A percentile compares a stretch with the other conserved stretches of the same genome.
Conservation (phyloP, 306 rosid species). For the Hippophae gyantsensis region DNA sequence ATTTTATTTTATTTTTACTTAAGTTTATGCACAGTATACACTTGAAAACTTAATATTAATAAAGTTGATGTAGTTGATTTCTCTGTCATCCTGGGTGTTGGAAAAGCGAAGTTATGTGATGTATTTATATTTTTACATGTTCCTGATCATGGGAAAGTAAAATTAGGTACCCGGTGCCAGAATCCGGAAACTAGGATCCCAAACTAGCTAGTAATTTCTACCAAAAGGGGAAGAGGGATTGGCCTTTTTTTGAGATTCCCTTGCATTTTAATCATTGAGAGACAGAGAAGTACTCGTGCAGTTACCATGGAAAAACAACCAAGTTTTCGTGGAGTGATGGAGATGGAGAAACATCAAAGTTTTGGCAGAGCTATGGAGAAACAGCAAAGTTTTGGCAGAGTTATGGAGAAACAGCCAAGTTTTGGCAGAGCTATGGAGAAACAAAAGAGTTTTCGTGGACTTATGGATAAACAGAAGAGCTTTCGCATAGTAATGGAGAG, state of each 20-base stretch:
- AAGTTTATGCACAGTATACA: neutral
- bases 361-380: slow-evolving; percentile 15
- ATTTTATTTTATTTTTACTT: no score
- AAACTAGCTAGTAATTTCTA: no score
- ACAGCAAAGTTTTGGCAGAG: slow-evolving; percentile 12
- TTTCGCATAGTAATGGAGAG: slow-evolving; percentile 52
- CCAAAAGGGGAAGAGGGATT: no score
- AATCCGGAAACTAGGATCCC: neutral
- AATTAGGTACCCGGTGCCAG: slow-evolving; percentile 1
- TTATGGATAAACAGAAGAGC: slow-evolving; percentile 73
- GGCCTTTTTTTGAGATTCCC: neutral
- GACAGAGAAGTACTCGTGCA: slow-evolving; percentile 33
- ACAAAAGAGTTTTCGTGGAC: slow-evolving; percentile 75
- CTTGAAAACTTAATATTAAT: neutral
- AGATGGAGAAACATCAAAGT: slow-evolving; percentile 22
- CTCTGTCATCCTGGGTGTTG: no score
- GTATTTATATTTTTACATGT: neutral
- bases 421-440: slow-evolving; percentile 39
- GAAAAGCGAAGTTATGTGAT: neutral
- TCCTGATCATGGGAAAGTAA: slow-evolving; percentile 6
- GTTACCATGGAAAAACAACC: slow-evolving; percentile 36
- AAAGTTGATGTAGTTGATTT: no score
- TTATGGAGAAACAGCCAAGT: slow-evolving; percentile 48
- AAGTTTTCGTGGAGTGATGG: slow-evolving; percentile 28
- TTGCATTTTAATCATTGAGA: neutral